Base-by-base conservation (phyloP, 2,329 filamentous ascomycete genomes). In the Chrysoporthe deuterocubensis region DNA sequence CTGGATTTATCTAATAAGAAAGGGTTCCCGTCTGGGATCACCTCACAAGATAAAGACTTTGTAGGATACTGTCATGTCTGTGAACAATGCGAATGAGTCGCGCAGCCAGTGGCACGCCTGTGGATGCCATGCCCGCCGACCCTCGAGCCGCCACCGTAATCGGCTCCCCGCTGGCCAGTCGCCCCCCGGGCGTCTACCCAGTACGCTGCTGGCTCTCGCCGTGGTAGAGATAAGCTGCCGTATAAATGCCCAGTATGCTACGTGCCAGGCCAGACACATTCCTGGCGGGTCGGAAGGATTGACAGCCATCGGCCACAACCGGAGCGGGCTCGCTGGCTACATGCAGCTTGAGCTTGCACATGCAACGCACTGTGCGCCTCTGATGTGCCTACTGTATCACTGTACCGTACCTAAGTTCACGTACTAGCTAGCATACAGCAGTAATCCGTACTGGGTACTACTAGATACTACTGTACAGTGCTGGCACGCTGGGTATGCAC, bases 61-160 rank as follows among this genome's bases (percentile, higher is more conserved):
- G 37, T 40, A 18, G 11, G 32, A 54, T 37, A n/a, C 34, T 46
- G 62, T 64, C 62, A 56, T 44, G 18, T 1, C 34, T 21, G 11
- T 56, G 62, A 56, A 44, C 62, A 64, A 64, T 64, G 40, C 40
- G 9, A 64, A 64, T 64, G 62, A 64, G 48, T 64, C 62, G 62
- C 43, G 62, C 50, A 32, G 13, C 11, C 26, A 11, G 13, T 52
- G 50, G 50, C 50, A 52, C 6, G 37, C 37, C 37, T 40, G 37
- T 40, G 37, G 26, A 52, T 3, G 9, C 21, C 3, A 4, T 52
- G 21, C 26, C 21, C 21, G 16, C 32, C 26, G 43, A 48, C 44
- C 18, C 60, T 18, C 11, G 62, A 32, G 18, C 50, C 9, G 32
- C 8, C 62, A 52, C 62, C 62, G 62, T 56, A n/a, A 64, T 44